Percentiles rank a stretch among this genome's conserved stretches.
phyloP scores from a whole-genome alignment of 1,284 basidiomycete species.

The Sanguinoderma infundibulare region DNA sequence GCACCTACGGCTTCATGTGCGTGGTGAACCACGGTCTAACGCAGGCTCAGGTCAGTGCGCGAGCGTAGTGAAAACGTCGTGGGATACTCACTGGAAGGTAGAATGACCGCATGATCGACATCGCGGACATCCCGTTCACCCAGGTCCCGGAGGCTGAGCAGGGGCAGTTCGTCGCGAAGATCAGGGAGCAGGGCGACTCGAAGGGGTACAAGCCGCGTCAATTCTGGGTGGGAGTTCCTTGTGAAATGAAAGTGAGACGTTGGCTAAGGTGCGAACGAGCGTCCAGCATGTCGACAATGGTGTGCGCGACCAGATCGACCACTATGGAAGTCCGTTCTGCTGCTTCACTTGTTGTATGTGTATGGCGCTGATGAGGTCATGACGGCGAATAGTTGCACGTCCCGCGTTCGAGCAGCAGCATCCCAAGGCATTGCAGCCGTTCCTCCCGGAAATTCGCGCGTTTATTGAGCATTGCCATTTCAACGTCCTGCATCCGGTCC shows the following conservation, averaged over 20 bases:
- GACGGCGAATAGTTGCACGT: constrained; percentile 35
- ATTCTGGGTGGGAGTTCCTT: constrained; percentile 49
- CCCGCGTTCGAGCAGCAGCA: constrained; percentile 47
- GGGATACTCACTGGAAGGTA: background rate
- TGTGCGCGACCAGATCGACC: constrained; percentile 61
- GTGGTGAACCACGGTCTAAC: constrained; percentile 60
- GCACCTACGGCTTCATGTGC: constrained; percentile 65
- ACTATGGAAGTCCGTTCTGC: constrained; percentile 53
- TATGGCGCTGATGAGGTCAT: background rate
- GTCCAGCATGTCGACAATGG: constrained; percentile 56
- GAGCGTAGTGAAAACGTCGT: background rate
- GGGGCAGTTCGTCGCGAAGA: constrained; percentile 48
- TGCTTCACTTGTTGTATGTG: constrained; percentile 11
- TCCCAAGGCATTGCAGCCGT: constrained; percentile 53
- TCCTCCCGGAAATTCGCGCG: constrained; percentile 61
- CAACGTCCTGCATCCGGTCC: constrained; percentile 53
- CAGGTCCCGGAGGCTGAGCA: constrained; percentile 62
- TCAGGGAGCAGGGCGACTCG: constrained; percentile 55
- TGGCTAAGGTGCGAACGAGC: background rate
- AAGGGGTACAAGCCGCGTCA: constrained; percentile 63
- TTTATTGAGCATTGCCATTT: constrained; percentile 57
- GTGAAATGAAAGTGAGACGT: background rate
- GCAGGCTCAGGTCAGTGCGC: constrained; percentile 41
- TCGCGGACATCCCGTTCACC: constrained; percentile 64
- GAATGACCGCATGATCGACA: constrained; percentile 58